phyloP scores from a whole-genome alignment of 2,329 filamentous ascomycete genomes.

The Sporothrix globosa region DNA sequence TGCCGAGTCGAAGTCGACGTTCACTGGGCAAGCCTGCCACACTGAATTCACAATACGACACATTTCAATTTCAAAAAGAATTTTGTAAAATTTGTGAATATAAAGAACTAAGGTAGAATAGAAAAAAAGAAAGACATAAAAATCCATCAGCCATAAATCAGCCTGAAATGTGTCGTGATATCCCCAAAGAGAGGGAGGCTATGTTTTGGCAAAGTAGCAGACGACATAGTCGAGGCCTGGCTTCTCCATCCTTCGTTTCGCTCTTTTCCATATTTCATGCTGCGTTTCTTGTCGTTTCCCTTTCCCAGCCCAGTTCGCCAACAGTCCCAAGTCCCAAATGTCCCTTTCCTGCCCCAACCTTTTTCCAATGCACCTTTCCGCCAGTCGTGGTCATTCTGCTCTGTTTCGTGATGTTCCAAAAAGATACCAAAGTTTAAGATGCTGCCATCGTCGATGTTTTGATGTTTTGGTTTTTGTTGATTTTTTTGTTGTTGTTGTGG shows the following conservation, averaged over 20 bases:
- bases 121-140: neutral
- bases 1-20: neutral
- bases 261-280: neutral
- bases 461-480: neutral
- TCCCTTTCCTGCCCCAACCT: neutral
- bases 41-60: no score
- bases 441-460: conserved; percentile 16
- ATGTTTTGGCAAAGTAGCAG: conserved; percentile 6
- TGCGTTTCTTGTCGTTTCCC: neutral
- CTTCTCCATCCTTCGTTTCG: neutral
- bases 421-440: neutral
- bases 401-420: neutral
- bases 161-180: neutral
- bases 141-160: neutral
- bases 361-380: neutral
- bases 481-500: neutral
- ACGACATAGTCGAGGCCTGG: neutral
- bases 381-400: conserved; percentile 2
- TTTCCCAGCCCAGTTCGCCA: neutral
- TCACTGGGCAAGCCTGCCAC: no score
- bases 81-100: neutral
- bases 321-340: no score
- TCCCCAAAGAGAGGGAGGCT: neutral
- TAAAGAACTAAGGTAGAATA: neutral
- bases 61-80: no score